Evolutionary conservation across 2,329 filamentous ascomycete genomes (phyloP).

Genomic region (Catunica adiposa): DNA sequence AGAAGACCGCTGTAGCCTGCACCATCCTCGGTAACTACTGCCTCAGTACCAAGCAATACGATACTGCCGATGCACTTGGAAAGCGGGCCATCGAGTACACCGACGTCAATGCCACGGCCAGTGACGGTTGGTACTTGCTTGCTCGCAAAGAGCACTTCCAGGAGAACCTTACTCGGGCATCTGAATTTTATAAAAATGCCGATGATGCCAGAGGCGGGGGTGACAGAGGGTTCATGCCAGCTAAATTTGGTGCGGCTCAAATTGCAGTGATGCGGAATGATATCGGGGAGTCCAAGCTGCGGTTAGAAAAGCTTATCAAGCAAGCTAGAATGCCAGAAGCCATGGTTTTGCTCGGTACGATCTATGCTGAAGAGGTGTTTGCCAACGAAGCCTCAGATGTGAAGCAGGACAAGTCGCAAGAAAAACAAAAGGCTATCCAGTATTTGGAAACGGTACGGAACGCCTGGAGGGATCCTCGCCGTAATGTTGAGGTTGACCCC

Average conservation of each 20-base stretch:
- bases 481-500: conserved; percentile 62
- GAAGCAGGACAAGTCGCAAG: conserved; percentile 74
- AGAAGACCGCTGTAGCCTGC: conserved; percentile 76
- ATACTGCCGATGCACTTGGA: conserved; percentile 70
- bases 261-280: conserved; percentile 72
- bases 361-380: conserved; percentile 93
- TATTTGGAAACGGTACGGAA: conserved; percentile 71
- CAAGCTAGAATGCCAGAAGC: conserved; percentile 71
- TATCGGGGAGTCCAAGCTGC: conserved; percentile 78
- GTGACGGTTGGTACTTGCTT: conserved; percentile 92
- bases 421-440: conserved; percentile 71
- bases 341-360: conserved; percentile 76
- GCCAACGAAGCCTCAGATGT: conserved; percentile 50
- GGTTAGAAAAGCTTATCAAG: conserved; percentile 85
- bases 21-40: conserved; percentile 86
- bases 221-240: conserved; percentile 82
- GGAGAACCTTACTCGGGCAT: conserved; percentile 56
- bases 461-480: conserved; percentile 87
- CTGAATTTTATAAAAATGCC: conserved; percentile 74
- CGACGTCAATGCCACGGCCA: conserved; percentile 89
- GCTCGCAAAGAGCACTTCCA: conserved; percentile 81
- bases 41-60: conserved; percentile 61
- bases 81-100: conserved; percentile 91
- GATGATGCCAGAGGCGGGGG: conserved; percentile 82
- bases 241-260: conserved; percentile 87